phyloP scores from a whole-genome alignment of 345 rosid genomes.

The Rhodamnia rubescens region DNA sequence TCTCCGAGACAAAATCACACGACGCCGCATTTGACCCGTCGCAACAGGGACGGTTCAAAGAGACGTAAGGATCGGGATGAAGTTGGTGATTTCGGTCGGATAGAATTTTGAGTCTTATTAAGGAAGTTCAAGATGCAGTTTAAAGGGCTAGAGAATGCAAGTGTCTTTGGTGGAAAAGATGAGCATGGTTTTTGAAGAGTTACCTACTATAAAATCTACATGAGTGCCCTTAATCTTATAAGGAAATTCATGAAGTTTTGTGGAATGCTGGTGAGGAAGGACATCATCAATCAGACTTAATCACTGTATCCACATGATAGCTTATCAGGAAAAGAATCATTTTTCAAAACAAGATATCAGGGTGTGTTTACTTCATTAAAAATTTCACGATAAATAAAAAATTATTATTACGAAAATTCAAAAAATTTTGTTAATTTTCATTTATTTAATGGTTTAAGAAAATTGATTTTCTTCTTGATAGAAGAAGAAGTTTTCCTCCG shows the following conservation, averaged over 20 bases:
- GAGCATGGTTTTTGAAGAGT: neutral
- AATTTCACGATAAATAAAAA: no score
- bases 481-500: neutral
- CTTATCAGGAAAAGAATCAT: no score
- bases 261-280: neutral
- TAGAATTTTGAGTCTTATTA: neutral
- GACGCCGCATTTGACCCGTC: accelerated
- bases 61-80: neutral
- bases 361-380: no score
- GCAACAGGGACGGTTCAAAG: neutral
- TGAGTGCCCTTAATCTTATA: neutral
- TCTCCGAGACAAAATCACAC: neutral
- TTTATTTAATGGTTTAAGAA: neutral
- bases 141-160: no score
- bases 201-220: no score
- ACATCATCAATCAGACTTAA: neutral
- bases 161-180: neutral
- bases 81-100: neutral
- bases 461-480: neutral
- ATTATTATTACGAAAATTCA: neutral
- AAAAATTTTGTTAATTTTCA: neutral
- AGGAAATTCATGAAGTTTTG: neutral
- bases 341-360: no score
- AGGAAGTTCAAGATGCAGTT: no score
- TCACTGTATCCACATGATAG: no score